Conservation (phyloP, 192 early-diverging fungal genomes). For the Coemansia guatemalensis region DNA sequence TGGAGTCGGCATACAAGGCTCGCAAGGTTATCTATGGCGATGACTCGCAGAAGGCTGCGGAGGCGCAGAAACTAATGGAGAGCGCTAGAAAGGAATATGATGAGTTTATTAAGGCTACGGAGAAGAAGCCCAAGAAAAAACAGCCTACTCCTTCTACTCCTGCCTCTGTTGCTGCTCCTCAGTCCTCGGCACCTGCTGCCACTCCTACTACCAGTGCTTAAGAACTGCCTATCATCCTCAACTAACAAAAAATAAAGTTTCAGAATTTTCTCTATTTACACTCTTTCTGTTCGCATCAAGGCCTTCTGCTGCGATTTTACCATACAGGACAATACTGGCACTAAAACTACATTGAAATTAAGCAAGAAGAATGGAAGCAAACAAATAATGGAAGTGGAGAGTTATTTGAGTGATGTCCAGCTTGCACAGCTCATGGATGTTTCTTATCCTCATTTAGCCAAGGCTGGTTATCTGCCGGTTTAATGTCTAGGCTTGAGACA, state of each 20-base stretch:
- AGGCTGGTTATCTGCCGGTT: neutral
- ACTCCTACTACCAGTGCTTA: slow-evolving; percentile 12
- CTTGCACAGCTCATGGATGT: neutral
- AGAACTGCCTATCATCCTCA: no score
- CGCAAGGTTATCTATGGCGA: slow-evolving; percentile 39
- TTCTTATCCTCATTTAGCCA: neutral
- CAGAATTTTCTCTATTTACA: neutral
- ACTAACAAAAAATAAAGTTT: no score
- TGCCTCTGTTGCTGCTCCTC: slow-evolving; percentile 7
- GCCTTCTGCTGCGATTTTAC: neutral
- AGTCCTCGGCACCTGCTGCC: slow-evolving; percentile 14
- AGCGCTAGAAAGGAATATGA: slow-evolving; percentile 50
- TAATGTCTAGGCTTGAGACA: neutral
- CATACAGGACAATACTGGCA: neutral
- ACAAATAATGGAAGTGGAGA: neutral
- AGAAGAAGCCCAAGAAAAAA: slow-evolving; percentile 49
- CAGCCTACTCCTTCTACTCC: neutral
- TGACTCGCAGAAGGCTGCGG: slow-evolving; percentile 29
- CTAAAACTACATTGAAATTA: neutral
- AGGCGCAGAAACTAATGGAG: slow-evolving; percentile 37
- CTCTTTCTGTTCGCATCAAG: neutral
- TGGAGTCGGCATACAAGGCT: slow-evolving; percentile 30
- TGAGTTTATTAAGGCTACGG: slow-evolving; percentile 35
- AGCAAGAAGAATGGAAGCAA: neutral
- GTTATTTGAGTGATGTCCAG: no score